Base-by-base conservation (phyloP, 2,329 filamentous ascomycete species). In the Cladobotryum protrusum region DNA sequence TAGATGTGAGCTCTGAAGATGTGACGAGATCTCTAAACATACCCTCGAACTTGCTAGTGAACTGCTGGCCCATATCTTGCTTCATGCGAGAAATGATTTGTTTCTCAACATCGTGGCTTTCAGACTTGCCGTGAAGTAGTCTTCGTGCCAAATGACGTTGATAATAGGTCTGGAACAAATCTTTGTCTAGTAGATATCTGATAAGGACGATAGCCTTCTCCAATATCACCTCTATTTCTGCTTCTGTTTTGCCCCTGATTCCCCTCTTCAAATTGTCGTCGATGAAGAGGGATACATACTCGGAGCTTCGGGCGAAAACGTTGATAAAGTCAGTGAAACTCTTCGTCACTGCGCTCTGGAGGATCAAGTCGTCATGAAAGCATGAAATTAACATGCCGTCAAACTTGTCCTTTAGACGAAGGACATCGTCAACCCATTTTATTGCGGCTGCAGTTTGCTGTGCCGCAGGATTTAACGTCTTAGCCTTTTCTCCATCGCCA, bases 81-180 rank as follows among this genome's bases (percentile, higher is more conserved):
- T 96, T 97, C 90, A 99, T 96, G 56, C 92, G 87, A 0, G 85
- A 86, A 47, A 99, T 93, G 81, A 99, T 95, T 61, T 93, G 86
- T 65, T 92, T 91, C 70, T 99, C 93, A 1, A 90, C 89, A 61
- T 96, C 92, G 56, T 89, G 85, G 63, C 88, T 95, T 58, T 95
- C 85, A 0, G 89, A 92, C 61, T 93, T 95, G 63, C 86, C 88
- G 70, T 93, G 88, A 15, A 99, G 75, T 39, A 99, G 73, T 46
- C 93, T 83, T 52, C 89, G 86, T 41, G 89, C 92, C 19, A 99
- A 78, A 69, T 99, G 93, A 65, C 95, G 95, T 74, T 97, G 96
- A 74, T 99, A 97, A 68, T 99, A 99, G 4, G 87, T 83, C 71
- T 99, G 92, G 61, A 99, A 96, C 58, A 95, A 77, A 64, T 99